A percentile compares a stretch with the other conserved stretches of the same genome.
Evolutionary conservation across 805 yeast genomes (phyloP).

Genomic region (Candida arabinofermentans): DNA sequence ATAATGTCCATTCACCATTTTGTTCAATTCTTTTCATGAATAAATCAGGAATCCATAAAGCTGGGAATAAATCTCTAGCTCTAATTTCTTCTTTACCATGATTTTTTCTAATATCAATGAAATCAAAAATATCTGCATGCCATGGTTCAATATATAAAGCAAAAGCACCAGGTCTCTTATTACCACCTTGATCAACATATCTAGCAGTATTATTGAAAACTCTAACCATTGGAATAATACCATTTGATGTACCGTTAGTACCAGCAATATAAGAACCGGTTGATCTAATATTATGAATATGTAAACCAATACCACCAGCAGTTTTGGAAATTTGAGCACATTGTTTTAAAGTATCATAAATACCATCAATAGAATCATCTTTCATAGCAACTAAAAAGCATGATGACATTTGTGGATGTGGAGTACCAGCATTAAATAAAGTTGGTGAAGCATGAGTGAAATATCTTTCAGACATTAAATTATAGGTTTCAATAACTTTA

Average conservation of each 20-base stretch:
- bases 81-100: conserved; percentile 63
- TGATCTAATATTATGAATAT: conserved; percentile 54
- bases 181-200: conserved; percentile 64
- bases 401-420: conserved; percentile 56
- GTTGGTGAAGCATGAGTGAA: conserved; percentile 64
- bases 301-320: conserved; percentile 63
- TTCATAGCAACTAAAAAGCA: conserved; percentile 62
- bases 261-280: conserved; percentile 61
- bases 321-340: conserved; percentile 60
- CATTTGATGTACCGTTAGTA: conserved; percentile 60
- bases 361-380: conserved; percentile 61
- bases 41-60: conserved; percentile 60
- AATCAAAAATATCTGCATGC: conserved; percentile 59
- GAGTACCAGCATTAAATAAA: conserved; percentile 59
- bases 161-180: conserved; percentile 63
- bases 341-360: conserved; percentile 56
- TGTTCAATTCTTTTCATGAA: conserved; percentile 59
- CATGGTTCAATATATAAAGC: conserved; percentile 60
- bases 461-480: conserved; percentile 53
- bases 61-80: conserved; percentile 61
- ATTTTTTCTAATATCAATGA: conserved; percentile 56
- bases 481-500: conserved; percentile 51
- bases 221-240: conserved; percentile 59
- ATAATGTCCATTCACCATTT: conserved; percentile 53
- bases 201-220: conserved; percentile 62